A percentile compares a stretch with the other conserved stretches of the same genome.
Evolutionary conservation across 78 protist species (phyloP).

Genomic region (Emiliania huxleyi): DNA sequence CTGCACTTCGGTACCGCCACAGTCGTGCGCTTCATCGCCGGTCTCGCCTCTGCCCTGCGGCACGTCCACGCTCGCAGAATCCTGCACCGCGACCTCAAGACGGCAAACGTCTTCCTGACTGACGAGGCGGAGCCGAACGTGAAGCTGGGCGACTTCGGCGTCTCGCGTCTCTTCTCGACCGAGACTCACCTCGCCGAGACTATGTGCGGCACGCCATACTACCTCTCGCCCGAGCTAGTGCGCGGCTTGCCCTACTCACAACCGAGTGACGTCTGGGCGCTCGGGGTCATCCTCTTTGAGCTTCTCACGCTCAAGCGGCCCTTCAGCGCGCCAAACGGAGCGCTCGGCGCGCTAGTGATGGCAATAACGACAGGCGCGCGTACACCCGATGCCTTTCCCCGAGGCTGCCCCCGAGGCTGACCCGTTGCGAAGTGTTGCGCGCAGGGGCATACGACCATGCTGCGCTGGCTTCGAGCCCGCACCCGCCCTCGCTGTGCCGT

Average conservation of each 20-base stretch:
- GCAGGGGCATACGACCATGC: background rate
- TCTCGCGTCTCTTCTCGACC: background rate
- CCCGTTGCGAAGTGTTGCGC: no score
- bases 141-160: conserved; percentile 50
- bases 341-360: background rate
- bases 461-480: background rate
- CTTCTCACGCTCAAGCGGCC: background rate
- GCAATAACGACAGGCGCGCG: background rate
- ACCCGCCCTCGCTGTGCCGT: background rate
- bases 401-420: no score
- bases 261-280: background rate
- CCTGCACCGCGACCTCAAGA: conserved; percentile 73
- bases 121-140: background rate
- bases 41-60: conserved; percentile 39
- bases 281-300: background rate
- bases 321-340: background rate
- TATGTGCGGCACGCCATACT: conserved; percentile 19
- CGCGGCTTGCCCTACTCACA: background rate
- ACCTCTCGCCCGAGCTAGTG: conserved; percentile 6
- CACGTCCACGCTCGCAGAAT: conserved; percentile 17
- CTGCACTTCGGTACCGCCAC: background rate
- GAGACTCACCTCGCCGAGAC: background rate
- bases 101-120: conserved; percentile 64
- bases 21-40: conserved; percentile 21
- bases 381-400: no score